phyloP scores from a whole-genome alignment of 164 flowering plant genomes.

The Chloranthus sessilifolius region DNA sequence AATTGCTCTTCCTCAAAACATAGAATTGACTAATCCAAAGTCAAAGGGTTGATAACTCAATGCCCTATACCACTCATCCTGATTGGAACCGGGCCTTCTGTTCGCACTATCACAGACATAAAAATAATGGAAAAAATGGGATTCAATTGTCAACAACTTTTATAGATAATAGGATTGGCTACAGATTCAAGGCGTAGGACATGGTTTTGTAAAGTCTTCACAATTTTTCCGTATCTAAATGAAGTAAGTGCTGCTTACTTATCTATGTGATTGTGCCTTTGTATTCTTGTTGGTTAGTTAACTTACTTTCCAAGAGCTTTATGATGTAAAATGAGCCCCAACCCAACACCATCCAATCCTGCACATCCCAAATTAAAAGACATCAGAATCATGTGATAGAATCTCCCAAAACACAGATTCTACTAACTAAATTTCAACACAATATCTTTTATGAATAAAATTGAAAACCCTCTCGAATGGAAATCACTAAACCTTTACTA shows the following conservation, averaged over 20 bases:
- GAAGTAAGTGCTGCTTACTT: not conserved
- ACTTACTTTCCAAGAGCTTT: constrained; percentile 69
- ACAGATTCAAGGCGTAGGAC: not conserved
- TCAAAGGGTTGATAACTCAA: no score
- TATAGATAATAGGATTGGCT: not conserved
- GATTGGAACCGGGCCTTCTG: no score
- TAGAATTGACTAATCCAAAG: no score
- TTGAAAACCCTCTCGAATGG: no score
- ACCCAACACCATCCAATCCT: constrained; percentile 74
- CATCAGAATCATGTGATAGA: no score
- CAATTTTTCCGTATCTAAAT: not conserved
- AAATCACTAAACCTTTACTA: no score
- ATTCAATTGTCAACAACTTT: not conserved
- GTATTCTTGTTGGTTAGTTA: not conserved
- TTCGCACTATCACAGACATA: not conserved
- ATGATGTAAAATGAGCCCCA: constrained; percentile 68
- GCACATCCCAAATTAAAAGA: constrained; percentile 12
- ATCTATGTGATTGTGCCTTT: not conserved
- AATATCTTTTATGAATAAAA: no score
- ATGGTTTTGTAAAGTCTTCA: not conserved
- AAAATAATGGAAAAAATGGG: no score
- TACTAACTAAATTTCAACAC: no score
- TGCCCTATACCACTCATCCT: no score
- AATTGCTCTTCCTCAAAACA: no score
- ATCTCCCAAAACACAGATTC: no score